A percentile compares a stretch with the other conserved stretches of the same genome.
These are phyloP conservation scores for Backusella westeae DNA, from an alignment of 192 early-diverging fungal genomes.

Conservation along the genomic window DNA sequence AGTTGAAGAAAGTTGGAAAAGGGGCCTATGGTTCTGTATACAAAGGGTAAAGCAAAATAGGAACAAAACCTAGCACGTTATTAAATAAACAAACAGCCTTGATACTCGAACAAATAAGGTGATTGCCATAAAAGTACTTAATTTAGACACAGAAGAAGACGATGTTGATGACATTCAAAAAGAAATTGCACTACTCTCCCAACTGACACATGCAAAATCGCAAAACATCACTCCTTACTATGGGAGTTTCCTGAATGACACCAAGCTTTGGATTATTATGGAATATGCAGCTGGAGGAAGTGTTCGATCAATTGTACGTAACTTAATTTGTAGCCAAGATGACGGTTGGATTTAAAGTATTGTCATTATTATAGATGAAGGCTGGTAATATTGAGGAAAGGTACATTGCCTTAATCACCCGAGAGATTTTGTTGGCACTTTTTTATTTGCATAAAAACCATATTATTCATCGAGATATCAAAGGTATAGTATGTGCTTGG, in stretches of 20 bases:
- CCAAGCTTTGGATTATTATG: constrained; percentile 98
- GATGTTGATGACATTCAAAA: constrained; percentile 94
- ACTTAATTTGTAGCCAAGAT: neutral
- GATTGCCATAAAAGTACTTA: constrained; percentile 97
- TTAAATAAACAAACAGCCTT: constrained; percentile 42
- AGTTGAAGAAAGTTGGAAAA: constrained; percentile 55
- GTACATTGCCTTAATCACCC: constrained; percentile 85
- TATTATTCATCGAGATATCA: constrained; percentile 98
- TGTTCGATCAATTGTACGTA: constrained; percentile 68
- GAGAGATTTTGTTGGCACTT: constrained; percentile 86
- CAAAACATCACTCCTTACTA: constrained; percentile 93
- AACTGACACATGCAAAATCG: constrained; percentile 77
- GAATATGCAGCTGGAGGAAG: constrained; percentile 96
- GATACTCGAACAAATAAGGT: constrained; percentile 74
- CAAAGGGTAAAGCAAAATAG: constrained; percentile 49
- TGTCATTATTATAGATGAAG: constrained; percentile 52
- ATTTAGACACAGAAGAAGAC: constrained; percentile 95
- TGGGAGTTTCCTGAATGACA: constrained; percentile 84
- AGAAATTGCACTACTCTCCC: constrained; percentile 89
- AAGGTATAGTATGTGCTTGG: constrained; percentile 55
- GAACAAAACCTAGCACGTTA: neutral
- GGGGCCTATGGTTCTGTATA: constrained; percentile 75
- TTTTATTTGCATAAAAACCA: constrained; percentile 90
- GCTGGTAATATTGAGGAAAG: constrained; percentile 85
- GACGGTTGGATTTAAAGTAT: neutral